phyloP scores from a whole-genome alignment of 306 rosid species.

The Crataegus laevigata region DNA sequence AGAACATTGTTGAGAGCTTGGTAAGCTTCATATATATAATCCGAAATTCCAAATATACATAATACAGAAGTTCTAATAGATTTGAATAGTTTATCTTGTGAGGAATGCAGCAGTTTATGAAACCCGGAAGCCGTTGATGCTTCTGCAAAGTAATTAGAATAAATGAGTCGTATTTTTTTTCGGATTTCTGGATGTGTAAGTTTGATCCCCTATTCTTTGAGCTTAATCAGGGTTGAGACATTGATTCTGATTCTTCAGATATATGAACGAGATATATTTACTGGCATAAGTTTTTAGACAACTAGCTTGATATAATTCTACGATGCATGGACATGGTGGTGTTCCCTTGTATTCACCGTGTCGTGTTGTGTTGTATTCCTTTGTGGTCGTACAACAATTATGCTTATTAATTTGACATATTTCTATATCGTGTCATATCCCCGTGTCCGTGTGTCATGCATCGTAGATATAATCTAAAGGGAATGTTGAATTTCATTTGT shows the following conservation, averaged over 20 bases:
- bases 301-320: too few species aligned
- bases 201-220: slow-evolving; percentile 6
- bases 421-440: too few species aligned
- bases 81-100: slow-evolving; percentile 11
- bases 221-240: slow-evolving; percentile 8
- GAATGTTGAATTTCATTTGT: too few species aligned
- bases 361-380: too few species aligned
- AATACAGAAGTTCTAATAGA: slow-evolving; percentile 3
- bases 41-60: slow-evolving; percentile 17
- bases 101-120: slow-evolving; percentile 14
- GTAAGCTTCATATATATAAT: slow-evolving; percentile 29
- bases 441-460: too few species aligned
- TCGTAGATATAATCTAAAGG: too few species aligned
- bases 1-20: slow-evolving; percentile 38
- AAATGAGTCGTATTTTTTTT: slow-evolving; percentile 12
- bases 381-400: too few species aligned
- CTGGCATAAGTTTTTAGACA: not conserved
- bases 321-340: too few species aligned
- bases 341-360: too few species aligned
- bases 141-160: slow-evolving; percentile 9
- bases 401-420: too few species aligned
- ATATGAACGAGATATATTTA: not conserved
- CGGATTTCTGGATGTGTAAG: slow-evolving; percentile 2
- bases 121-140: slow-evolving; percentile 4
- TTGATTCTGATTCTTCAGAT: not conserved